These are phyloP conservation scores for Nothopassalora personata DNA, from an alignment of 2,329 filamentous ascomycete species.

Conservation along the genomic window DNA sequence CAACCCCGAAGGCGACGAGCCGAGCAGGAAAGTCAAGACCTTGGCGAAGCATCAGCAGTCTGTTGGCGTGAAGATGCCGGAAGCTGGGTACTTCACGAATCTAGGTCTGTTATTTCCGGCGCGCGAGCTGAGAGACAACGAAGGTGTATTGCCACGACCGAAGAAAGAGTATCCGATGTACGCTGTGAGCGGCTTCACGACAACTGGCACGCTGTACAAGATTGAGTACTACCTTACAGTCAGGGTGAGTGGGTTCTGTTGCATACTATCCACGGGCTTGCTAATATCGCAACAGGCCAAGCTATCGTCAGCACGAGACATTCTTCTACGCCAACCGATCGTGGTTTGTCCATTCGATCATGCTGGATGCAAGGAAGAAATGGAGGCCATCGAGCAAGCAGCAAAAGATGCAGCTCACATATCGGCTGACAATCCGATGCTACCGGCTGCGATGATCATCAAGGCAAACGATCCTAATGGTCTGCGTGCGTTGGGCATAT, in stretches of 20 bases:
- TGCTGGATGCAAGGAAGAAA: conserved; percentile 93
- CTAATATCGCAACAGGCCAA: conserved; percentile 60
- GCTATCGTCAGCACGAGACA: conserved; percentile 81
- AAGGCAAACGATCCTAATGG: conserved; percentile 66
- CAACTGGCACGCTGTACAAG: conserved; percentile 89
- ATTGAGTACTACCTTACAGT: conserved; percentile 95
- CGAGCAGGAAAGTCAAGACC: conserved; percentile 81
- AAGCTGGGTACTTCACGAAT: conserved; percentile 88
- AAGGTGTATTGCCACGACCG: conserved; percentile 79
- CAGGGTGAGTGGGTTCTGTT: conserved; percentile 57
- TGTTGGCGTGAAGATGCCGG: conserved; percentile 79
- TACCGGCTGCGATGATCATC: conserved; percentile 81
- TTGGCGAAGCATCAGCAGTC: conserved; percentile 77
- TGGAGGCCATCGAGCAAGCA: conserved; percentile 95
- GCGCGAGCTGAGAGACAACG: conserved; percentile 78
- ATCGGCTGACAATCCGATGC: conserved; percentile 82
- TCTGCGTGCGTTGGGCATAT: conserved; percentile 55
- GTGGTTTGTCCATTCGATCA: conserved; percentile 95
- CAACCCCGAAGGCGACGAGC: conserved; percentile 95
- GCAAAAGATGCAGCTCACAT: conserved; percentile 87
- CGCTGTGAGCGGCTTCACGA: conserved; percentile 84
- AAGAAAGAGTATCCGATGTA: conserved; percentile 87
- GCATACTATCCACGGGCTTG: background rate
- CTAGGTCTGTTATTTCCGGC: conserved; percentile 85
- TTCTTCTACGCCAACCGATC: conserved; percentile 82